These are phyloP conservation scores for Lithospermum erythrorhizon DNA, from an alignment of 257 asterid genomes.

Conservation along the genomic window DNA sequence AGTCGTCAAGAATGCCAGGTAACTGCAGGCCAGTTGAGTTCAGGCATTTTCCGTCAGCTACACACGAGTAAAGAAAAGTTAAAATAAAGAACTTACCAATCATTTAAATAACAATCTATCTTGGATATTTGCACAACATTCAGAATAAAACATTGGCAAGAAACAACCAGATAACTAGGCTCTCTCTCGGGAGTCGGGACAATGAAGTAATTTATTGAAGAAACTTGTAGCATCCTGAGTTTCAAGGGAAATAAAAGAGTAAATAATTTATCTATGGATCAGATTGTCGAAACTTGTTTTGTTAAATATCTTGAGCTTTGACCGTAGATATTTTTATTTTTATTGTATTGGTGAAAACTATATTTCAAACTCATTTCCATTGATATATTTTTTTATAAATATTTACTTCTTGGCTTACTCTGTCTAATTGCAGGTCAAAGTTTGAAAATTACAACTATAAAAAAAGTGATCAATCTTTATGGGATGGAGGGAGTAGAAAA, in stretches of 20 bases:
- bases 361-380: no score
- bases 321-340: no score
- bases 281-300: background rate
- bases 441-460: no score
- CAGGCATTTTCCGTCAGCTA: conserved; percentile 51
- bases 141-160: background rate
- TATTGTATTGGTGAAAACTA: no score
- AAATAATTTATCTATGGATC: background rate
- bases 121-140: background rate
- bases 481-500: background rate
- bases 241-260: background rate
- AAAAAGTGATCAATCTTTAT: background rate
- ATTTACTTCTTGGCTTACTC: no score
- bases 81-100: background rate
- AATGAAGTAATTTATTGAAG: background rate
- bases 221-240: background rate
- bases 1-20: conserved; percentile 88
- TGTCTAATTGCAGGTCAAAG: no score
- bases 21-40: conserved; percentile 73
- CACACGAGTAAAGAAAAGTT: conserved; percentile 1
- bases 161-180: background rate
- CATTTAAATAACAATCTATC: background rate
- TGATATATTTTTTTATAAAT: no score
- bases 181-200: background rate
- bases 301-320: no score